phyloP scores from a whole-genome alignment of 495 filamentous ascomycete species.

The Aspergillus sclerotiicarbonarius region DNA sequence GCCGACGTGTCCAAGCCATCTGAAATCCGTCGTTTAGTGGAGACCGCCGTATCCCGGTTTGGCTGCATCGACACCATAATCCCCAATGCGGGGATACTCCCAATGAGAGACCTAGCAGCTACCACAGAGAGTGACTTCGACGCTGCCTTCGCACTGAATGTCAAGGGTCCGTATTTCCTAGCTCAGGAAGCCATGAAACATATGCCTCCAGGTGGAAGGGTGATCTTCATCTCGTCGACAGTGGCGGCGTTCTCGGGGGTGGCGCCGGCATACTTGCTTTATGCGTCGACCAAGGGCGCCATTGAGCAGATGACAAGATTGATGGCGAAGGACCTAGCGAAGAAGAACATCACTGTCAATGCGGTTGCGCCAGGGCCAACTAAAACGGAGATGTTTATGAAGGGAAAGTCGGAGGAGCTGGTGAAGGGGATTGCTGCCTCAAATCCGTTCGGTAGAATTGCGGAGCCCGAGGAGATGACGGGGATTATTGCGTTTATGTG shows the following conservation, averaged over 20 bases:
- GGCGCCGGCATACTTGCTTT: constrained; percentile 37
- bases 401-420: constrained; percentile 37
- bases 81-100: constrained; percentile 55
- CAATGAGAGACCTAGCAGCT: constrained; percentile 36
- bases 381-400: constrained; percentile 39
- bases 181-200: constrained; percentile 1
- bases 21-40: background rate
- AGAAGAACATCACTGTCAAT: constrained; percentile 52
- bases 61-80: constrained; percentile 44
- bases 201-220: constrained; percentile 8
- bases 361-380: constrained; percentile 51
- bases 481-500: constrained; percentile 7
- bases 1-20: background rate
- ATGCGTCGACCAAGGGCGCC: constrained; percentile 54
- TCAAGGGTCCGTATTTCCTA: background rate
- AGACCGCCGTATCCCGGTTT: constrained; percentile 24
- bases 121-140: constrained; percentile 21
- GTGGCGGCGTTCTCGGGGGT: constrained; percentile 39
- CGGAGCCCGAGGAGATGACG: constrained; percentile 23
- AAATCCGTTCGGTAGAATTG: constrained; percentile 47
- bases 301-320: constrained; percentile 55
- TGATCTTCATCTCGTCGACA: constrained; percentile 45
- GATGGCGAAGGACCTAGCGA: constrained; percentile 54
- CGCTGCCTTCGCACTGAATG: constrained; percentile 7
- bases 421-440: constrained; percentile 17